These are phyloP conservation scores for Rhexocercosporidium sp. DNA, from an alignment of 2,329 filamentous ascomycete species.

Conservation along the genomic window DNA sequence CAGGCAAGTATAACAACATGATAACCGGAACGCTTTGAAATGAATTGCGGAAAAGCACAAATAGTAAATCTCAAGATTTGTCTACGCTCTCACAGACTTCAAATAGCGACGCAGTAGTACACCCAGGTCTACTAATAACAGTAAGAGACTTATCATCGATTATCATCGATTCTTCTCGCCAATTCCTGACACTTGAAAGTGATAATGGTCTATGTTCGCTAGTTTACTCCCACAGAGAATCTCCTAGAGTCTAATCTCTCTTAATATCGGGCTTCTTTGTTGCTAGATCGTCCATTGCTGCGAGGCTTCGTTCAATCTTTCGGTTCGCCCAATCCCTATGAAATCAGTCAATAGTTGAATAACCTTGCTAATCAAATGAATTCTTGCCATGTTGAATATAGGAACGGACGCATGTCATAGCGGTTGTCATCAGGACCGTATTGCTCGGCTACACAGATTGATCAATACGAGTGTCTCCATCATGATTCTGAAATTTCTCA, in stretches of 20 bases:
- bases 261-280: background rate
- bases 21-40: no score
- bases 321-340: conserved; percentile 4
- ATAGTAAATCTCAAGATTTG: no score
- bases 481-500: background rate
- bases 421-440: background rate
- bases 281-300: background rate
- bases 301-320: conserved; percentile 8
- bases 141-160: no score
- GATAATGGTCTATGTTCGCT: background rate
- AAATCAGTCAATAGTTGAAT: background rate
- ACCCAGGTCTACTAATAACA: no score
- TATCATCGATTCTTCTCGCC: no score
- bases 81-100: no score
- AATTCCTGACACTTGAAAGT: background rate
- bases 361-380: background rate
- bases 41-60: no score
- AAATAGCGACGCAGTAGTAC: no score
- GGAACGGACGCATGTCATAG: background rate
- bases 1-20: no score
- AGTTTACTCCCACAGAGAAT: background rate
- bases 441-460: background rate
- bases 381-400: background rate
- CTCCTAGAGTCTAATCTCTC: background rate
- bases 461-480: background rate